A percentile compares a stretch with the other conserved stretches of the same genome.
These are phyloP conservation scores for Plasmodium gonderi DNA, from an alignment of 169 alveolate genomes.

Conservation along the genomic window DNA sequence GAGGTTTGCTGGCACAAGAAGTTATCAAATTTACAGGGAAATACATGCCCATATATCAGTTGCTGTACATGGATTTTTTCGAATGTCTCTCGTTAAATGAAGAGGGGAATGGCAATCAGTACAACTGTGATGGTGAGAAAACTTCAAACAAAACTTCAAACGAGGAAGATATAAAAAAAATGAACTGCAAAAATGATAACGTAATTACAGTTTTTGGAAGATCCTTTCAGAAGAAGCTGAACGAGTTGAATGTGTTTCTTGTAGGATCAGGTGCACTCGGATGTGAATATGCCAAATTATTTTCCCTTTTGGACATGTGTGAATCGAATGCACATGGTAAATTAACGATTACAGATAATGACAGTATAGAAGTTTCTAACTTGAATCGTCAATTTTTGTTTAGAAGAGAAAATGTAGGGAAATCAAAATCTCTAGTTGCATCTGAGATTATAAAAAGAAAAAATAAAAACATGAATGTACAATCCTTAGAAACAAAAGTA, in stretches of 20 bases:
- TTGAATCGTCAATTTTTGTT: constrained; percentile 97
- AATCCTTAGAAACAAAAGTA: constrained; percentile 90
- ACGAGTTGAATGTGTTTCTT: constrained; percentile 77
- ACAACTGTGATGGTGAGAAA: too few species aligned
- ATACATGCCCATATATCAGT: constrained; percentile 96
- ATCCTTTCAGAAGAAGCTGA: constrained; percentile 75
- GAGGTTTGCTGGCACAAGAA: constrained; percentile 97
- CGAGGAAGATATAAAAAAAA: constrained; percentile 68
- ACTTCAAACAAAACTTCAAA: constrained; percentile 15
- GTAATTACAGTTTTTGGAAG: constrained; percentile 82
- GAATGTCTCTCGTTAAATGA: constrained; percentile 83
- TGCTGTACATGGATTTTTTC: constrained; percentile 96
- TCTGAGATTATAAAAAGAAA: constrained; percentile 90
- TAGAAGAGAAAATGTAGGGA: constrained; percentile 91
- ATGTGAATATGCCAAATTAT: constrained; percentile 97
- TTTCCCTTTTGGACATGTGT: constrained; percentile 97
- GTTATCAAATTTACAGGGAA: constrained; percentile 98
- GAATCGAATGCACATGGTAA: constrained; percentile 83
- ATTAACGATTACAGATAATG: constrained; percentile 97
- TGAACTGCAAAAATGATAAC: constrained; percentile 78
- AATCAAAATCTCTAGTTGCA: constrained; percentile 84
- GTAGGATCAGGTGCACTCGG: constrained; percentile 99
- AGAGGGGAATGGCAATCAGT: too few species aligned
- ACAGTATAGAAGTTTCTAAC: constrained; percentile 97
- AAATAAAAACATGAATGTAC: constrained; percentile 88